Evolutionary conservation across 257 asterid genomes (phyloP).

Genomic region (Voacanga thouarsii): DNA sequence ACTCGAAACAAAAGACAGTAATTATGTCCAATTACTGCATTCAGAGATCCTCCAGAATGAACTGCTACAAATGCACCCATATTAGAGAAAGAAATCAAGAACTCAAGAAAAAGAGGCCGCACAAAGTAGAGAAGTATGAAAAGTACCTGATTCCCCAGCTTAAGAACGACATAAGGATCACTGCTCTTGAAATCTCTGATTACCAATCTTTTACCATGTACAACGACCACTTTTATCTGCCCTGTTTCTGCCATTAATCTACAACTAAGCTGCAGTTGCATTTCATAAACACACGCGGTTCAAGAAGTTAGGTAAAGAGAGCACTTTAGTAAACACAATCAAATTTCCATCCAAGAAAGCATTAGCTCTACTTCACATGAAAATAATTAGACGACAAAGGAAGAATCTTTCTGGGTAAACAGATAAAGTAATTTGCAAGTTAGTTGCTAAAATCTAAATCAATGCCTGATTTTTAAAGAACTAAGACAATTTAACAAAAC

Average conservation of each 20-base stretch:
- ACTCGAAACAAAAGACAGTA: not conserved
- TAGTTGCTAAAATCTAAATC: not conserved
- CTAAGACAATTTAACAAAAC: not conserved
- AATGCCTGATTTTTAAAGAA: not conserved
- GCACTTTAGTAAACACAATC: not conserved
- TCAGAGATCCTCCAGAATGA: not conserved
- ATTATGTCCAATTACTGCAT: not conserved
- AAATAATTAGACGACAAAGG: not conserved
- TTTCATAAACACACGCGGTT: not conserved
- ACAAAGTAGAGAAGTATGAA: not conserved
- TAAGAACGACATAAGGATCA: slow-evolving; percentile 49
- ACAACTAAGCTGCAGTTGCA: slow-evolving; percentile 8
- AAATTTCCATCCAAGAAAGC: not conserved
- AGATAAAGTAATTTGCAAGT: not conserved
- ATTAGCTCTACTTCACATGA: not conserved
- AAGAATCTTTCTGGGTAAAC: not conserved
- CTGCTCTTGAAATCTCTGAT: slow-evolving; percentile 49
- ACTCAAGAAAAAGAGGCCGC: not conserved
- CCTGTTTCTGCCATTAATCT: slow-evolving; percentile 39
- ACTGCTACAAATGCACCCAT: not conserved
- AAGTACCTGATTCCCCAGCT: slow-evolving; percentile 41
- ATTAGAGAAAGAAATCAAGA: not conserved
- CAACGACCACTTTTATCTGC: slow-evolving; percentile 38
- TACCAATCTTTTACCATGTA: slow-evolving; percentile 36
- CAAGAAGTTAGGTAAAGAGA: not conserved